Conservation (phyloP, 1,284 basidiomycete genomes). For the Sporisorium exsertum region DNA sequence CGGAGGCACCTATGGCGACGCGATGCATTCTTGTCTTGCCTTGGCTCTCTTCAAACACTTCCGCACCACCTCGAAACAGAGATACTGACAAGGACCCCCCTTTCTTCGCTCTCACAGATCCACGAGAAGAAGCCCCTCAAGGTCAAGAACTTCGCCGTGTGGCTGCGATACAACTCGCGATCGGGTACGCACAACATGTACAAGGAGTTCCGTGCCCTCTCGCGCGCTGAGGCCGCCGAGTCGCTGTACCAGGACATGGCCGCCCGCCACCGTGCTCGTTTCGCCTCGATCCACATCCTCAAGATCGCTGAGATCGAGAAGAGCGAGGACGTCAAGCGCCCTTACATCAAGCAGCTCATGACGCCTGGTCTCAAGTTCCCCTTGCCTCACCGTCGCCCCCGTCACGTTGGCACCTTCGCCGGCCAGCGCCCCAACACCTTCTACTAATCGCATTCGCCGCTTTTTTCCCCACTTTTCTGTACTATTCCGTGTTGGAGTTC, state of each 20-base stretch:
- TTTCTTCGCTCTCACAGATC: constrained; percentile 44
- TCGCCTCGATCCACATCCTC: constrained; percentile 97
- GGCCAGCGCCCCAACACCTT: constrained; percentile 71
- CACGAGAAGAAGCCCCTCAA: constrained; percentile 94
- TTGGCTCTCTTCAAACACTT: background rate
- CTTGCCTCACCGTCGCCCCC: constrained; percentile 84
- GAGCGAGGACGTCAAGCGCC: constrained; percentile 83
- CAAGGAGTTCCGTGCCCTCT: constrained; percentile 95
- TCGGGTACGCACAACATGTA: constrained; percentile 73
- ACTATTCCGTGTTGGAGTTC: background rate
- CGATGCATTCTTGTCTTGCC: background rate
- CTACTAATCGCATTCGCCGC: constrained; percentile 65
- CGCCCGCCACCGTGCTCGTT: constrained; percentile 97
- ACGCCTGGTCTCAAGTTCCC: constrained; percentile 94
- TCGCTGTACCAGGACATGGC: constrained; percentile 99
- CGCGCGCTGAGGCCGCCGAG: constrained; percentile 94
- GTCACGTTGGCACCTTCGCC: constrained; percentile 70
- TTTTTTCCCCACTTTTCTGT: background rate
- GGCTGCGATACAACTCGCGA: constrained; percentile 87
- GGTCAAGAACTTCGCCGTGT: constrained; percentile 99
- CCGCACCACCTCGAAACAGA: background rate
- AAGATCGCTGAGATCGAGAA: constrained; percentile 94
- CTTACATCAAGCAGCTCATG: constrained; percentile 96
- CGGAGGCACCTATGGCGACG: no score
- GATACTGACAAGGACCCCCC: constrained; percentile 11